phyloP scores from a whole-genome alignment of 2,329 filamentous ascomycete species.

The Aaosphaeria pasadenensis region DNA sequence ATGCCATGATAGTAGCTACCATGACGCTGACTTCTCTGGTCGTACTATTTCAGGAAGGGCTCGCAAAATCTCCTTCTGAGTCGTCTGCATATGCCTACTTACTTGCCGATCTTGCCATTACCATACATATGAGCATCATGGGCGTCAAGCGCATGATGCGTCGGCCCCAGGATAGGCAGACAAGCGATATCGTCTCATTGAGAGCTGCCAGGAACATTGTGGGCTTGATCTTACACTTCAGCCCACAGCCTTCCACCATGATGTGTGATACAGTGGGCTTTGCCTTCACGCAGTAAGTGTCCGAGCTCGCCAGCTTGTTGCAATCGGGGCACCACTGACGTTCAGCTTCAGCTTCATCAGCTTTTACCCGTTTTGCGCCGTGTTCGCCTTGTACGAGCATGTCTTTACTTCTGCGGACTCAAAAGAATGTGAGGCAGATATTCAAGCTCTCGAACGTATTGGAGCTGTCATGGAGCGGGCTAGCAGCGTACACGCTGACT shows the following conservation, averaged over 20 bases:
- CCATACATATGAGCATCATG: constrained; percentile 20
- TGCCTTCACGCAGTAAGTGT: constrained; percentile 18
- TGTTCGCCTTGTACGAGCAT: constrained; percentile 28
- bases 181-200: constrained; percentile 14
- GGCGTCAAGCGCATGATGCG: constrained; percentile 18
- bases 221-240: constrained; percentile 17
- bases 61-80: too few species aligned
- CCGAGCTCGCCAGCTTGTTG: too few species aligned
- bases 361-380: constrained; percentile 28
- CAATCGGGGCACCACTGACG: too few species aligned
- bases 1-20: too few species aligned
- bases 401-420: constrained; percentile 19
- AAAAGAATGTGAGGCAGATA: constrained; percentile 20
- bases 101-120: constrained; percentile 23
- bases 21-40: too few species aligned
- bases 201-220: constrained; percentile 22
- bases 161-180: constrained; percentile 1
- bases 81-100: constrained; percentile 4
- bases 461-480: constrained; percentile 19
- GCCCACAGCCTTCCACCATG: background rate
- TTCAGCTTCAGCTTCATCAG: constrained; percentile 17
- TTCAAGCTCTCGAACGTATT: constrained; percentile 18
- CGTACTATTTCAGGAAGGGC: too few species aligned
- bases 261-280: constrained; percentile 4
- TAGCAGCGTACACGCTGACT: constrained; percentile 9